These are phyloP conservation scores for Vanderwaltozyma tropicalis DNA, from an alignment of 805 yeast genomes.

Conservation along the genomic window DNA sequence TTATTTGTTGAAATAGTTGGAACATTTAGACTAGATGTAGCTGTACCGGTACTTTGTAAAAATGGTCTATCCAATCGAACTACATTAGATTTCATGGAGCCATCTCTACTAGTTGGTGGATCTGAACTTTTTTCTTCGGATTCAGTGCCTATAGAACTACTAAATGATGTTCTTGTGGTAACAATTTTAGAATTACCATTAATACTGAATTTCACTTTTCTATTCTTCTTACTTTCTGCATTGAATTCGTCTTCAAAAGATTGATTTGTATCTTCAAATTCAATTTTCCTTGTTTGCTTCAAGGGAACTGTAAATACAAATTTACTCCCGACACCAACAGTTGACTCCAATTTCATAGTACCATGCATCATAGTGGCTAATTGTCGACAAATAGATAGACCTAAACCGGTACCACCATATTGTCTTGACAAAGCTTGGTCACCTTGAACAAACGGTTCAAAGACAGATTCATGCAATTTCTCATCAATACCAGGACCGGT, in stretches of 20 bases:
- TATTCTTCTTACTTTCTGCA: conserved; percentile 39
- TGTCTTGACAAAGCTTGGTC: conserved; percentile 87
- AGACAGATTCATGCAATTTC: conserved; percentile 69
- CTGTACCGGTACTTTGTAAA: conserved; percentile 34
- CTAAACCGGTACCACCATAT: conserved; percentile 94
- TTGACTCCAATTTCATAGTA: conserved; percentile 60
- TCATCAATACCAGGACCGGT: conserved; percentile 93
- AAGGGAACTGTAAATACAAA: conserved; percentile 74
- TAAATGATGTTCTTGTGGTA: not conserved
- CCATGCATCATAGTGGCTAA: conserved; percentile 89
- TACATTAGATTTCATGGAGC: conserved; percentile 1
- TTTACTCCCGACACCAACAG: conserved; percentile 73
- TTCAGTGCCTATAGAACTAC: not conserved
- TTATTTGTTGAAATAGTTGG: conserved; percentile 8
- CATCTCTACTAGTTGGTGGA: not conserved
- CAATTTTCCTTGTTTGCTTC: conserved; percentile 37
- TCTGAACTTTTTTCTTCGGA: not conserved
- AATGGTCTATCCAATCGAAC: conserved; percentile 27
- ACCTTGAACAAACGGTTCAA: conserved; percentile 96
- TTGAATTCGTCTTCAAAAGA: conserved; percentile 63
- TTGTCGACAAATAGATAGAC: conserved; percentile 81
- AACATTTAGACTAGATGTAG: conserved; percentile 22
- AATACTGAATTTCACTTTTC: conserved; percentile 34
- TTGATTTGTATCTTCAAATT: conserved; percentile 25
- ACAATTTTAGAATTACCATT: conserved; percentile 1